Conservation (phyloP, 208 protist genomes). For the Crithidia sp. region DNA sequence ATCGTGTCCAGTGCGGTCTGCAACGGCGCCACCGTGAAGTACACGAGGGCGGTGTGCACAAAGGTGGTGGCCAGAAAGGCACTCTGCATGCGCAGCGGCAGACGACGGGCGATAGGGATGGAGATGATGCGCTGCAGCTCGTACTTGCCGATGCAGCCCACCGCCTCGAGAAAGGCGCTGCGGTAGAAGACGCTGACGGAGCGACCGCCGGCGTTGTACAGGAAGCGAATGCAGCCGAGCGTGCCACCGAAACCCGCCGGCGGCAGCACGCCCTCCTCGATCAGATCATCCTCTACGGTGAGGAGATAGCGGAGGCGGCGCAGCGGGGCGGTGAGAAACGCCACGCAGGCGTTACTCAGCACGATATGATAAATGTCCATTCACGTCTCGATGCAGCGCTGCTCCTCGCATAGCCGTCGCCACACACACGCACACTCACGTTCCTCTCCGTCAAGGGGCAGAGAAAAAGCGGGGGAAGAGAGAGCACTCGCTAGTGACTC, state of each 20-base stretch:
- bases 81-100: constrained; percentile 36
- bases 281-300: constrained; percentile 43
- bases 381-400: neutral
- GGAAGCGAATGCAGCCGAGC: constrained; percentile 40
- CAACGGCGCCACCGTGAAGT: constrained; percentile 36
- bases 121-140: constrained; percentile 34
- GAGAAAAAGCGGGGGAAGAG: too few species aligned
- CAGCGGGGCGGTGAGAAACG: constrained; percentile 33
- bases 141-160: constrained; percentile 33
- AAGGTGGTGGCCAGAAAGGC: constrained; percentile 30
- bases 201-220: constrained; percentile 50
- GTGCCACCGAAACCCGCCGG: constrained; percentile 46
- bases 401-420: too few species aligned
- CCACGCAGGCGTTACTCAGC: constrained; percentile 30
- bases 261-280: constrained; percentile 40
- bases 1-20: constrained; percentile 41
- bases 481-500: too few species aligned
- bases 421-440: too few species aligned
- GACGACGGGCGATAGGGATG: constrained; percentile 34
- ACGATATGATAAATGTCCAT: constrained; percentile 22
- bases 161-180: constrained; percentile 50
- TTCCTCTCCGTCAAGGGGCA: too few species aligned
- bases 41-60: constrained; percentile 34
- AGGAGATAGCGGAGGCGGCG: constrained; percentile 36
- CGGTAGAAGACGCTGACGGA: constrained; percentile 47